These are phyloP conservation scores for Colletotrichum salicis DNA, from an alignment of 2,329 filamentous ascomycete species.

Conservation along the genomic window DNA sequence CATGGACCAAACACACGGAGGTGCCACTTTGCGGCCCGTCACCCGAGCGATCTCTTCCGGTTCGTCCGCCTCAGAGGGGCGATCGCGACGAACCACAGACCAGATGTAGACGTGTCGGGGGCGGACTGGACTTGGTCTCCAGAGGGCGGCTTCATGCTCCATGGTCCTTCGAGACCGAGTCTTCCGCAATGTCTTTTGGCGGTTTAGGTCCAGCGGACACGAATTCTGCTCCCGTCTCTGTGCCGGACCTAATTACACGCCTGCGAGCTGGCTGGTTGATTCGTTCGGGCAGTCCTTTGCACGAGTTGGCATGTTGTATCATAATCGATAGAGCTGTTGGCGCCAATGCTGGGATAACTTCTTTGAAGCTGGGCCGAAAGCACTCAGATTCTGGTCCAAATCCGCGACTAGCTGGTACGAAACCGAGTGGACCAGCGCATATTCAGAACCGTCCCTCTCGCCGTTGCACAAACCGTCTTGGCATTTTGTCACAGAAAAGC, in stretches of 20 bases:
- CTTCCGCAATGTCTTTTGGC: not conserved
- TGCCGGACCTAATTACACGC: not conserved
- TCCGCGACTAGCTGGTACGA: not conserved
- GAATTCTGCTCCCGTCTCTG: not conserved
- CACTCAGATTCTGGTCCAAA: not conserved
- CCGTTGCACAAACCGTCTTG: not conserved
- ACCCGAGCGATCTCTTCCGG: constrained; percentile 13
- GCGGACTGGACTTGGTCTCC: not conserved
- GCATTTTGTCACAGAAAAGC: not conserved
- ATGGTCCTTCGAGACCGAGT: not conserved
- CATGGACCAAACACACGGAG: constrained; percentile 16
- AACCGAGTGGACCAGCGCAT: not conserved
- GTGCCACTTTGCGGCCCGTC: constrained; percentile 18
- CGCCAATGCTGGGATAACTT: not conserved
- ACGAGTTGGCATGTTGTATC: not conserved
- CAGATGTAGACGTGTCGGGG: not conserved
- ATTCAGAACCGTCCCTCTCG: not conserved
- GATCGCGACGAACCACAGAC: constrained; percentile 19
- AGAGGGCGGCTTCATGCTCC: not conserved
- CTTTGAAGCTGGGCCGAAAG: not conserved
- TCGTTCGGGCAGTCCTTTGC: too few species aligned
- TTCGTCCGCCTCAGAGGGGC: not conserved
- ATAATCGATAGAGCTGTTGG: not conserved
- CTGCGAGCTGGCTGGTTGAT: not conserved
- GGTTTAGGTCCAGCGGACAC: not conserved